A percentile compares a stretch with the other conserved stretches of the same genome.
phyloP scores from a whole-genome alignment of 2,329 filamentous ascomycete genomes.

The Purpureocillium lavendulum region DNA sequence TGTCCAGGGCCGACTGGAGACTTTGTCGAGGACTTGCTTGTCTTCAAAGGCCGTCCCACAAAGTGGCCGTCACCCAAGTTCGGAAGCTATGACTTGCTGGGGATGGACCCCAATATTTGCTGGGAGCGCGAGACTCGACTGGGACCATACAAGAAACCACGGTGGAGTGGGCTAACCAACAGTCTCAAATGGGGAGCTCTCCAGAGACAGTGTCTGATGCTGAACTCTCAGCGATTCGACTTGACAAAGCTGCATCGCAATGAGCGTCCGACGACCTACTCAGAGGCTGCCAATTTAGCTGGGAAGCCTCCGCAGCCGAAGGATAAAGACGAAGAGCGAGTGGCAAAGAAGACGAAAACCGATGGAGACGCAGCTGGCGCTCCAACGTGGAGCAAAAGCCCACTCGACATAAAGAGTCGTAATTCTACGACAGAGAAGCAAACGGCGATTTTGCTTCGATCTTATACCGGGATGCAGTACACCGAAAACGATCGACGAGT shows the following conservation, averaged over 20 bases:
- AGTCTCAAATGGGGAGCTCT: conserved; percentile 62
- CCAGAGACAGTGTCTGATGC: conserved; percentile 55
- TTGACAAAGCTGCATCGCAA: conserved; percentile 33
- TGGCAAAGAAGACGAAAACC: conserved; percentile 3
- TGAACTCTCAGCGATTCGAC: conserved; percentile 58
- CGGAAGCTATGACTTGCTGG: conserved; percentile 53
- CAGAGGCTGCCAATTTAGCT: conserved; percentile 17
- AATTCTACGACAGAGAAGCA: conserved; percentile 35
- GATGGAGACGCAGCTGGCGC: conserved; percentile 1
- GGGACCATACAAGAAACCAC: conserved; percentile 45
- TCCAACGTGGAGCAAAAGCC: neutral
- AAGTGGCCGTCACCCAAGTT: conserved; percentile 53
- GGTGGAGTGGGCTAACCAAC: conserved; percentile 59
- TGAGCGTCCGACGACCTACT: conserved; percentile 32
- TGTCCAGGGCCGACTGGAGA: conserved; percentile 58
- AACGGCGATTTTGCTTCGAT: conserved; percentile 68
- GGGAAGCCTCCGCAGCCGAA: too few relatives aligned
- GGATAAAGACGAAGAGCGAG: too few relatives aligned
- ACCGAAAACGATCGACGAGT: conserved; percentile 72
- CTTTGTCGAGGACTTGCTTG: conserved; percentile 51
- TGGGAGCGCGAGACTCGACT: conserved; percentile 63
- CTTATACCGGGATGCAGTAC: conserved; percentile 68
- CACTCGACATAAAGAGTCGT: conserved; percentile 7
- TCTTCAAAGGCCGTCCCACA: conserved; percentile 53
- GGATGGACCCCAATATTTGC: conserved; percentile 55